A percentile compares a stretch with the other conserved stretches of the same genome.
Conservation (phyloP, 225 moss, liverwort and hornwort species). For the Bryum argenteum region DNA sequence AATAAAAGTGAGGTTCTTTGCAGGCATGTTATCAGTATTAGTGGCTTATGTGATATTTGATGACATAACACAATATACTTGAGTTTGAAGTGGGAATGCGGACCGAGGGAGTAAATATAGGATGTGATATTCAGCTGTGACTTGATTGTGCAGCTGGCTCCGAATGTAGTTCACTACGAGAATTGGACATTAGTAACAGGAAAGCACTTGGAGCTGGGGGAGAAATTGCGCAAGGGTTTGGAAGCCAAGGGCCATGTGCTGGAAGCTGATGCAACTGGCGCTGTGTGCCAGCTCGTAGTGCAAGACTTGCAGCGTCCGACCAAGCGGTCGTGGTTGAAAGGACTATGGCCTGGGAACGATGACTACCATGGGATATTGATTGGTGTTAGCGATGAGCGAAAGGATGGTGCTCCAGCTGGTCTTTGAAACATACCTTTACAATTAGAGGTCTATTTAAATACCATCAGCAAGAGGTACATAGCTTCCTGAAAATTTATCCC, state of each 20-base stretch:
- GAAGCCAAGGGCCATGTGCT: slow-evolving; percentile 56
- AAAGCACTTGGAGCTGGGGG: slow-evolving; percentile 47
- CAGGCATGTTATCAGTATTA: too few relatives aligned
- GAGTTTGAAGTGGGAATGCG: too few relatives aligned
- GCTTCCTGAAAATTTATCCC: too few relatives aligned
- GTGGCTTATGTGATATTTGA: too few relatives aligned
- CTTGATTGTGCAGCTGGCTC: slow-evolving; percentile 49
- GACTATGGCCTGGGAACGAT: background rate
- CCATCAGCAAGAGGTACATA: too few relatives aligned
- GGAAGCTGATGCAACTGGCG: slow-evolving; percentile 24
- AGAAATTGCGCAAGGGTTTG: slow-evolving; percentile 30
- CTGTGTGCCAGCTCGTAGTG: slow-evolving; percentile 66
- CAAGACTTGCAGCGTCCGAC: slow-evolving; percentile 50
- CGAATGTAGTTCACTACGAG: slow-evolving; percentile 65
- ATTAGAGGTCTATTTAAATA: too few relatives aligned
- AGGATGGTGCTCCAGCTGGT: slow-evolving; percentile 81
- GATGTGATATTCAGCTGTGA: background rate
- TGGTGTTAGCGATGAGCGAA: slow-evolving; percentile 78
- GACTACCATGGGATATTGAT: slow-evolving; percentile 50
- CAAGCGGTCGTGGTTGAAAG: slow-evolving; percentile 2
- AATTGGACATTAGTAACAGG: slow-evolving; percentile 72
- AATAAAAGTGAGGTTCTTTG: too few relatives aligned
- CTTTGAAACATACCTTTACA: too few relatives aligned
- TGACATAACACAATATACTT: too few relatives aligned
- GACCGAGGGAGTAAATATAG: too few relatives aligned